A percentile compares a stretch with the other conserved stretches of the same genome.
phyloP scores from a whole-genome alignment of 2,329 filamentous ascomycete species.

The Akanthomyces uredinophilus region DNA sequence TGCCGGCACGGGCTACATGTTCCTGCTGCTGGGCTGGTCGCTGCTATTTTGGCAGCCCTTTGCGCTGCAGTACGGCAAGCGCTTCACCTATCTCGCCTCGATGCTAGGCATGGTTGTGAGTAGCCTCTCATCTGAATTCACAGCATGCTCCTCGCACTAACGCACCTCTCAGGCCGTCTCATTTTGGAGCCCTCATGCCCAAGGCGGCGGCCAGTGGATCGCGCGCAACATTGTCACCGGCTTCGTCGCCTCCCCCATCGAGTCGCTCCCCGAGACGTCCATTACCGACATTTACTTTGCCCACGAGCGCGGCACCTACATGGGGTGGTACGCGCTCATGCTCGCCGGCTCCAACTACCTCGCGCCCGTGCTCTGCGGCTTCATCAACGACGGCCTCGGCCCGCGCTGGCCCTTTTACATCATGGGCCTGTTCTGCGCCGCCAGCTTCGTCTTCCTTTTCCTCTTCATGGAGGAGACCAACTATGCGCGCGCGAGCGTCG shows the following conservation, averaged over 20 bases:
- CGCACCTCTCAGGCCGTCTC: slow-evolving; percentile 1
- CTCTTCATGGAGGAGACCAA: slow-evolving; percentile 57
- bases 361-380: slow-evolving; percentile 39
- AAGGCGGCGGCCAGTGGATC: slow-evolving; percentile 38
- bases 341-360: slow-evolving; percentile 38
- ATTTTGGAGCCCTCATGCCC: slow-evolving; percentile 33
- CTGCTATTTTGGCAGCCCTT: slow-evolving; percentile 44
- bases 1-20: slow-evolving; percentile 37
- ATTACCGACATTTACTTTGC: slow-evolving; percentile 38
- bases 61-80: slow-evolving; percentile 40
- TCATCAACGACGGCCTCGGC: slow-evolving; percentile 37
- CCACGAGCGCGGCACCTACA: slow-evolving; percentile 39
- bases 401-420: slow-evolving; percentile 41
- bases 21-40: slow-evolving; percentile 40
- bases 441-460: slow-evolving; percentile 37
- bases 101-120: slow-evolving; percentile 28
- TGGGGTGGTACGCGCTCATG: slow-evolving; percentile 37
- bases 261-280: slow-evolving; percentile 41
- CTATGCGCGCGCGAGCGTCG: slow-evolving; percentile 35
- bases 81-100: slow-evolving; percentile 34
- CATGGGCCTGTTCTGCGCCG: slow-evolving; percentile 34
- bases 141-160: not conserved
- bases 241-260: slow-evolving; percentile 40
- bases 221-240: slow-evolving; percentile 40
- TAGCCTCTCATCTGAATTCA: not conserved